Base-by-base conservation (phyloP, 2,329 filamentous ascomycete species). In the Cytospora schulzeri region DNA sequence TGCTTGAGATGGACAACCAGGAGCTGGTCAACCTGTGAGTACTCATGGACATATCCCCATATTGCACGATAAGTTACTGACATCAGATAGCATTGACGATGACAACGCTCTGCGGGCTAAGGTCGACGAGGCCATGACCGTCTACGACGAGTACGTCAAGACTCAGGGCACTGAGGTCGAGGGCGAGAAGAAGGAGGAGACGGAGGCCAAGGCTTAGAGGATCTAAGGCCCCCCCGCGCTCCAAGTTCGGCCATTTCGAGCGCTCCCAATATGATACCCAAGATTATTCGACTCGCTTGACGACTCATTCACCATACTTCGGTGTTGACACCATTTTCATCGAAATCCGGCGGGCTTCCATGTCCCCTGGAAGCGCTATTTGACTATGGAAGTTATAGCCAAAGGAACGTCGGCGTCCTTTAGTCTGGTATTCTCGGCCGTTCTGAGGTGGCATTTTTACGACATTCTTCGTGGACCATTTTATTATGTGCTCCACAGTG, bases 131-230 rank as follows among this genome's bases (percentile, higher is more conserved):
- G 95, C 95, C 70, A 90, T 99, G 76, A 91, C 87, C 71, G 95
- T 99, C 73, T 99, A 98, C 78, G 93, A 99, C 75, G 95, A 99
- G 80, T 99, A 99, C 79, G 90, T 98, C 81, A 98, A 98, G 88
- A 88, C 87, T 75, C 92, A 95, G 77, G 70, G 60, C 29, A 68
- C 70, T 2, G 76, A 75, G 45, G 75, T 68, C 41, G 76, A 79
- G 68, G 75, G 70, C 59, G 76, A 81, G 75, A 83, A 86, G 74
- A 83, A 86, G 76, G 79, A 79, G 70, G 80, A 83, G 71, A 79
- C 74, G 53, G 81, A 82, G 71, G 81, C 83, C 69, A 85, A 84
- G 77, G 81, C 81, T 75, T 83, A 80, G 66, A 66, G 57, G 53
- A 57, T 51, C 60, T 58, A 33, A 58, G 22, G 7, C 12, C 56